phyloP scores from a whole-genome alignment of 345 rosid genomes.

The Salix udensis region DNA sequence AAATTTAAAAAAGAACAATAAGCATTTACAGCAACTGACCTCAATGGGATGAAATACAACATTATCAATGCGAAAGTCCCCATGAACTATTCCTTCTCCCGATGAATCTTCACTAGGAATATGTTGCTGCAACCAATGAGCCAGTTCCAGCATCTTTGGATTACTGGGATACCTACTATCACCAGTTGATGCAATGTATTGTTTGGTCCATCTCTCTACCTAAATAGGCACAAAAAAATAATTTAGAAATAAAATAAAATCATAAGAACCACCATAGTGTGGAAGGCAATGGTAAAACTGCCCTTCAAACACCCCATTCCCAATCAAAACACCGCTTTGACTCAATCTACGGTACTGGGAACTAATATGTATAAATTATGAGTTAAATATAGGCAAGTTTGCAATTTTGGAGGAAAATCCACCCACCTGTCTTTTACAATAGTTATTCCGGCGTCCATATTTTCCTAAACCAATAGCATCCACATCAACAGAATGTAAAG shows the following conservation, averaged over 20 bases:
- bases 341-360: not conserved
- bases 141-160: conserved; percentile 73
- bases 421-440: conserved; percentile 81
- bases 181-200: conserved; percentile 77
- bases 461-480: conserved; percentile 75
- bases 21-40: conserved; percentile 36
- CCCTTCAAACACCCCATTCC: not conserved
- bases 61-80: conserved; percentile 93
- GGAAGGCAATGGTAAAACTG: not conserved
- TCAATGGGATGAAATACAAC: conserved; percentile 83
- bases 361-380: not conserved
- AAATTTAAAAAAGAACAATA: not conserved
- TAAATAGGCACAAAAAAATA: conserved; percentile 17
- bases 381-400: not conserved
- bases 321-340: not conserved
- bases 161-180: conserved; percentile 69
- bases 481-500: conserved; percentile 69
- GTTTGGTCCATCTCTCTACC: conserved; percentile 95
- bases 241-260: not conserved
- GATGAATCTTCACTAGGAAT: conserved; percentile 77
- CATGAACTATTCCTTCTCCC: conserved; percentile 84
- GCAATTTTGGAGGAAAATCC: not conserved
- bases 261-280: conserved; percentile 3
- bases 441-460: conserved; percentile 73
- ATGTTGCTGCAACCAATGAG: conserved; percentile 60